phyloP scores from a whole-genome alignment of 2,329 filamentous ascomycete genomes.

The Amauroascus niger region DNA sequence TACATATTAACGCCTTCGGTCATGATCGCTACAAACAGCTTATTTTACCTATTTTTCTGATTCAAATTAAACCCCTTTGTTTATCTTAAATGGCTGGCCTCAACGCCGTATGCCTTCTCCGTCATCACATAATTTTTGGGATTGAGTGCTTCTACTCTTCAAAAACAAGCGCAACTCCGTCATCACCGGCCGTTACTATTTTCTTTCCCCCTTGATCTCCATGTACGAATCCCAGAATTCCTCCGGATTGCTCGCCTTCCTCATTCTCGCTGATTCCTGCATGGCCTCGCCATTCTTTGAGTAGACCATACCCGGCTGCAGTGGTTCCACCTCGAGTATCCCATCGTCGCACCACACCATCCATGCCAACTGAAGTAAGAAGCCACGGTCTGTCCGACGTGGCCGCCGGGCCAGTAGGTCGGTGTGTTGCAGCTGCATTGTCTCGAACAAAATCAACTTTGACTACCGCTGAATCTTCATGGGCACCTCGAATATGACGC shows the following conservation, averaged over 20 bases:
- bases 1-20: conserved; percentile 6
- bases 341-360: conserved; percentile 84
- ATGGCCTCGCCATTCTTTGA: conserved; percentile 87
- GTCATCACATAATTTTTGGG: neutral
- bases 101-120: neutral
- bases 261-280: conserved; percentile 32
- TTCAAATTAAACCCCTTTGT: neutral
- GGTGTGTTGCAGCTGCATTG: conserved; percentile 24
- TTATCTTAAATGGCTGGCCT: neutral
- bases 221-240: conserved; percentile 85
- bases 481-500: conserved; percentile 68
- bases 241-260: conserved; percentile 70
- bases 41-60: neutral
- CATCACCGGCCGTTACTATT: conserved; percentile 85
- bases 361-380: conserved; percentile 81
- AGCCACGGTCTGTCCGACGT: conserved; percentile 48
- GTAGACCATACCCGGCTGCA: conserved; percentile 57
- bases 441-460: conserved; percentile 74
- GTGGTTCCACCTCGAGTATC: conserved; percentile 62
- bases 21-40: neutral
- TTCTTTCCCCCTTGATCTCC: conserved; percentile 56
- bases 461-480: conserved; percentile 82
- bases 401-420: neutral
- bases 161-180: conserved; percentile 45
- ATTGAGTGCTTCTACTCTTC: conserved; percentile 24